Conservation (phyloP, 768 basidiomycete species). For the Cytidiella melzeri region DNA sequence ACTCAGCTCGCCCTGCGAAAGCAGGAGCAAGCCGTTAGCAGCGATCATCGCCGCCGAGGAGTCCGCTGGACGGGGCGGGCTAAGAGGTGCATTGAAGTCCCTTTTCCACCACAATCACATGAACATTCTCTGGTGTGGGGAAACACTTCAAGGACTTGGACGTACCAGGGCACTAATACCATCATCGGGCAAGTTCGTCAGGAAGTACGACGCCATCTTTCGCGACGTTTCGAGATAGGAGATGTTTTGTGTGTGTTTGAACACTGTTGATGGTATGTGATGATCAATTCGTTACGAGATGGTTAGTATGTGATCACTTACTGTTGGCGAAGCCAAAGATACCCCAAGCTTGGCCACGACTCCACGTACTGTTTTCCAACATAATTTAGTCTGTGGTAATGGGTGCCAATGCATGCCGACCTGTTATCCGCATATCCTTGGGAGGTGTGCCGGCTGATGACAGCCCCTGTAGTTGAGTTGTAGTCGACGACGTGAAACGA, state of each 20-base stretch:
- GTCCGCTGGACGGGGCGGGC: constrained; percentile 56
- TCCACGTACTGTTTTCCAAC: constrained; percentile 53
- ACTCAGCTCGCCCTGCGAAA: constrained; percentile 38
- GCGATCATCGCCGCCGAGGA: constrained; percentile 65
- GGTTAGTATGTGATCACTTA: constrained; percentile 27
- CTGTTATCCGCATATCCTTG: constrained; percentile 55
- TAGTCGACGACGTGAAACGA: constrained; percentile 58
- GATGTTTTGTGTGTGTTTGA: constrained; percentile 41
- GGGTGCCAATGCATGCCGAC: constrained; percentile 3
- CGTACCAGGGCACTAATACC: constrained; percentile 67
- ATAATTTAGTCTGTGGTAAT: not conserved
- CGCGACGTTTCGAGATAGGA: constrained; percentile 58
- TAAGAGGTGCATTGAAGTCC: constrained; percentile 67
- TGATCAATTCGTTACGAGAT: not conserved
- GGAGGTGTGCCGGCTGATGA: constrained; percentile 48
- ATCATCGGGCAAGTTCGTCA: constrained; percentile 50
- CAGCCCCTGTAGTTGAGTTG: constrained; percentile 55
- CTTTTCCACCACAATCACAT: constrained; percentile 25
- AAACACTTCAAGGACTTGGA: not conserved
- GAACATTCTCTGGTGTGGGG: not conserved
- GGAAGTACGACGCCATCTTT: constrained; percentile 52
- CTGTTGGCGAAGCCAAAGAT: constrained; percentile 67
- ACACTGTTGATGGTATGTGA: constrained; percentile 38
- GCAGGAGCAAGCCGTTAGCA: constrained; percentile 50
- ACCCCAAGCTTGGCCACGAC: constrained; percentile 68